Base-by-base conservation (phyloP, 257 asterid species). In the Avicennia marina region DNA sequence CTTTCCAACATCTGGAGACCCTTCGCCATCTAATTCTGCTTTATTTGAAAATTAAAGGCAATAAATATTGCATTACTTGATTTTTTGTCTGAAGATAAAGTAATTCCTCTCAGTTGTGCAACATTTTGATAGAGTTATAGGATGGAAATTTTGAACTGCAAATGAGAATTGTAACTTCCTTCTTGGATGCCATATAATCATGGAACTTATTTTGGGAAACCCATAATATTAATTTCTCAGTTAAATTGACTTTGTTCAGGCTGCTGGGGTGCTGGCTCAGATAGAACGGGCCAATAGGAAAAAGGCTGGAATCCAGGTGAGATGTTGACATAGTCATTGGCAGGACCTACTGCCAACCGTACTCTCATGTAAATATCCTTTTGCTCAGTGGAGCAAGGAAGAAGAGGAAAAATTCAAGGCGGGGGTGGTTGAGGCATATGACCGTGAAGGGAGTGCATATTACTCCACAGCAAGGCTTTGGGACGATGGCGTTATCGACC, bases 401-500 rank as follows among this genome's bases (percentile, higher is more conserved):
- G 95, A 83, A 54, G 98, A 91, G 75, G 98, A 85, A 41, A 81
- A 69, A 18, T 91, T 85, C 81, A 84, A 72, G 66, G 79, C 87
- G 0, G 75, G 72, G 53, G 95, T 91, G 2, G 80, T 68, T 58
- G 89, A 81, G 70, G 95, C 95, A 15, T 91, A 85, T 56, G 95
- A 91, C 7, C 78, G 78, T 68, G 98, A 91, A 63, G 93, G 96
- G 36, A 81, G 86, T 55, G 87, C 96, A 19, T 85, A 83, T 63
- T 88, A 88, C 71, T 89, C 98, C 11, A 88, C 96, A 6, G 86
- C 96, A 0, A 80, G 98, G 70, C 95, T 91, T 52, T 91, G 98
- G 98, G 98, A 91, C 29, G 98, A 91, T 13, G 98, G 98, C 8
- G 75, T 91, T 17, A 88, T 91, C 21, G 98, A 91, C 65, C 98